phyloP scores from a whole-genome alignment of 2,329 filamentous ascomycete genomes.

The Huntiella moniliformis region DNA sequence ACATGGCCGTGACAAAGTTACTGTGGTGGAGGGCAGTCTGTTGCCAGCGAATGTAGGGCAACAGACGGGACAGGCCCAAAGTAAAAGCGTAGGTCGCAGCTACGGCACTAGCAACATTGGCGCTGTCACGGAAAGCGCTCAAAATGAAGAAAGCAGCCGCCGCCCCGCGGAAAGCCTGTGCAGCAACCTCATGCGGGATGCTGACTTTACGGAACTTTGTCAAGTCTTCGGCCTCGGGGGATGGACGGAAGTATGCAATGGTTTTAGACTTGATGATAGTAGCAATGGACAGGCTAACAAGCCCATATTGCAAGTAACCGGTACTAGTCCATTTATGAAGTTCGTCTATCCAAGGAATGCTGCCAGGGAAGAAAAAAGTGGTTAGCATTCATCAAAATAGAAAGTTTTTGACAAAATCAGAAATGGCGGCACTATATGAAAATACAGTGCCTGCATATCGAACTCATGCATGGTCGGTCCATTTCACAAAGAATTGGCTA shows the following conservation, averaged over 20 bases:
- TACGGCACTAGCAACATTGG: slow-evolving; percentile 21
- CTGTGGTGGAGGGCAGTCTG: slow-evolving; percentile 25
- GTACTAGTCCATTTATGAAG: background rate
- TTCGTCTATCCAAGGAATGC: slow-evolving; percentile 9
- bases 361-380: background rate
- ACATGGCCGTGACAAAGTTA: slow-evolving; percentile 25
- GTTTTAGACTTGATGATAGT: slow-evolving; percentile 1
- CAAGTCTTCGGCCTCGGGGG: slow-evolving; percentile 3
- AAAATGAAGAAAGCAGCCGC: slow-evolving; percentile 23
- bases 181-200: slow-evolving; percentile 22
- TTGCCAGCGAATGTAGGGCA: slow-evolving; percentile 20
- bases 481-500: background rate
- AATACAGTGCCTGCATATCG: too few species aligned
- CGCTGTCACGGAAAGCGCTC: slow-evolving; percentile 19
- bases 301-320: slow-evolving; percentile 4
- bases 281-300: slow-evolving; percentile 5
- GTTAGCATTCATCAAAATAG: too few species aligned
- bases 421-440: too few species aligned
- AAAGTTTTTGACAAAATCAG: too few species aligned
- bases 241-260: background rate
- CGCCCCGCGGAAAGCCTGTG: slow-evolving; percentile 23
- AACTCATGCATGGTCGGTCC: too few species aligned
- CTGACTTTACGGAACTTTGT: slow-evolving; percentile 9
- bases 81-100: slow-evolving; percentile 24
- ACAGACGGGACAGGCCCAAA: slow-evolving; percentile 26